A percentile compares a stretch with the other conserved stretches of the same genome.
phyloP scores from a whole-genome alignment of 345 rosid species.

The Acer campestre region DNA sequence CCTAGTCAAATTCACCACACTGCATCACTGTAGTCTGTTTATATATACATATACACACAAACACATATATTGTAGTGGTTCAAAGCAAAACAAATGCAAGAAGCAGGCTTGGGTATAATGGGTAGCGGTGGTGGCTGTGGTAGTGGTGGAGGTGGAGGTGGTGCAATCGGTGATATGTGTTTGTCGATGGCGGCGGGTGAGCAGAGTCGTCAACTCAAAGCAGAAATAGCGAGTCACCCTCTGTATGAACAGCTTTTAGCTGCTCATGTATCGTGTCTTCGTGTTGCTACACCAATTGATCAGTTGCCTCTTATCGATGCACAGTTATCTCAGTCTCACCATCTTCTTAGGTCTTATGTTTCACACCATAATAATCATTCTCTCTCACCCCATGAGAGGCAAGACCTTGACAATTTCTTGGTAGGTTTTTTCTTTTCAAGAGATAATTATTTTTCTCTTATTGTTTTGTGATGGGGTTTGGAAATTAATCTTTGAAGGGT shows the following conservation, averaged over 20 bases:
- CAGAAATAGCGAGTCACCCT: conserved; percentile 86
- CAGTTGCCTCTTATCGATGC: conserved; percentile 93
- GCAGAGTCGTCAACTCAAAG: conserved; percentile 65
- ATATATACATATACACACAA: not conserved
- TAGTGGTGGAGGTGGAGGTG: conserved; percentile 38
- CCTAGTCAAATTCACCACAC: conserved; percentile 17
- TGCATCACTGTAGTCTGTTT: not conserved
- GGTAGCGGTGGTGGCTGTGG: conserved; percentile 30
- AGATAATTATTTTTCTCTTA: not conserved
- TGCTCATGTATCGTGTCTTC: conserved; percentile 88
- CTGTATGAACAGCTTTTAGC: conserved; percentile 80
- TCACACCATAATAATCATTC: conserved; percentile 42
- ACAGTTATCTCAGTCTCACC: conserved; percentile 84
- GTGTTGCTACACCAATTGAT: conserved; percentile 96
- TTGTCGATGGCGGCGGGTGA: conserved; percentile 41
- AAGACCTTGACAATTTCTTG: conserved; percentile 93
- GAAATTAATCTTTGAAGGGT: not conserved
- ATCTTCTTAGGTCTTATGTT: conserved; percentile 85
- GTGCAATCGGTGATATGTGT: conserved; percentile 46
- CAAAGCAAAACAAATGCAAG: conserved; percentile 59
- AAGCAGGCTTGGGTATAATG: conserved; percentile 74
- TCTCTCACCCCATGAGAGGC: conserved; percentile 72
- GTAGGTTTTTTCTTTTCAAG: conserved; percentile 33
- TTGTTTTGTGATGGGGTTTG: not conserved
- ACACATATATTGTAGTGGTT: not conserved